These are phyloP conservation scores for Mortierella alpina DNA, from an alignment of 192 early-diverging fungal species.

Conservation along the genomic window DNA sequence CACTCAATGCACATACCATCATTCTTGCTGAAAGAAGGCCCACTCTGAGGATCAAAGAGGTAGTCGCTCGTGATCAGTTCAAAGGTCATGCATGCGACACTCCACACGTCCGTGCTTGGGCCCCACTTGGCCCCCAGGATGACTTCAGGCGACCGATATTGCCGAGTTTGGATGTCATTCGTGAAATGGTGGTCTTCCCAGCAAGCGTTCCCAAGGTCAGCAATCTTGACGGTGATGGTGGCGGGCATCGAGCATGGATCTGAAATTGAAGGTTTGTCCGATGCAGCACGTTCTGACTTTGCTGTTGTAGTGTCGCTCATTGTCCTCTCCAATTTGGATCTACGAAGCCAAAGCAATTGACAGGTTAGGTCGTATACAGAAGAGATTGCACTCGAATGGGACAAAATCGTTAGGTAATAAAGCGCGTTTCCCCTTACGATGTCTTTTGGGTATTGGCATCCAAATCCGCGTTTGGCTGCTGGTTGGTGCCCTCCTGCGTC, in stretches of 20 bases:
- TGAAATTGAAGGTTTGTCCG: not conserved
- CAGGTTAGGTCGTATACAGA: not conserved
- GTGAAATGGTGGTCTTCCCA: slow-evolving; percentile 97
- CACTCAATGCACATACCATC: slow-evolving; percentile 66
- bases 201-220: slow-evolving; percentile 96
- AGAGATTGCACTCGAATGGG: no score
- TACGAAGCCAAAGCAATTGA: not conserved
- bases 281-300: not conserved
- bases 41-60: slow-evolving; percentile 93
- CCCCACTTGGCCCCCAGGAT: slow-evolving; percentile 92
- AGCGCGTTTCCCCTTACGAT: not conserved
- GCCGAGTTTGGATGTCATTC: slow-evolving; percentile 96
- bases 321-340: slow-evolving; percentile 67
- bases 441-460: not conserved
- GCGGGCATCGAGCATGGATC: slow-evolving; percentile 1
- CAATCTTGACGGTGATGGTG: slow-evolving; percentile 87
- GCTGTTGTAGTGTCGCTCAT: slow-evolving; percentile 67
- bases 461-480: not conserved
- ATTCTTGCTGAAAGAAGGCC: slow-evolving; percentile 86
- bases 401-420: not conserved
- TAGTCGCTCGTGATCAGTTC: slow-evolving; percentile 95
- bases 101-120: slow-evolving; percentile 91
- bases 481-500: not conserved
- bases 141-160: slow-evolving; percentile 96
- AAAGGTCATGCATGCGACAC: slow-evolving; percentile 92